phyloP scores from a whole-genome alignment of 108 stramenopile genomes.

The Cyclotella choctawhatcheeana region DNA sequence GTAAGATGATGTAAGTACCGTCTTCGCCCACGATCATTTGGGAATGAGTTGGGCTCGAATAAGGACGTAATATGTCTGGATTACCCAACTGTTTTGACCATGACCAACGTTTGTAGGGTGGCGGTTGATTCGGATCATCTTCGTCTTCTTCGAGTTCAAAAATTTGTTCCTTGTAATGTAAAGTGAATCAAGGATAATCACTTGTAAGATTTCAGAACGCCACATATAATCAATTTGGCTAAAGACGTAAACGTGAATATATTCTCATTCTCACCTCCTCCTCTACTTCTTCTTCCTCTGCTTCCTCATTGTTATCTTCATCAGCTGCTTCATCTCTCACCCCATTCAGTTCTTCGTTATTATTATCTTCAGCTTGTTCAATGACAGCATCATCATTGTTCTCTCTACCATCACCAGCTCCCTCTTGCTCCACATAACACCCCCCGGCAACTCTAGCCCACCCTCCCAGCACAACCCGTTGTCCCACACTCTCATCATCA shows the following conservation, averaged over 20 bases:
- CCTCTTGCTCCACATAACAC: not conserved
- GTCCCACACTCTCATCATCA: slow-evolving; percentile 39
- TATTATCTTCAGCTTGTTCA: slow-evolving; percentile 2
- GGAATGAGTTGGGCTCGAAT: slow-evolving; percentile 45
- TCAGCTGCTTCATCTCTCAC: slow-evolving; percentile 17
- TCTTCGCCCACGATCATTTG: slow-evolving; percentile 54
- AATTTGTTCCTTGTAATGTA: too few species aligned
- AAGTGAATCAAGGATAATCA: too few species aligned
- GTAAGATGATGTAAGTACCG: slow-evolving; percentile 40
- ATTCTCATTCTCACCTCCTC: slow-evolving; percentile 18
- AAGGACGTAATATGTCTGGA: slow-evolving; percentile 41
- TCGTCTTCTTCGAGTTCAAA: slow-evolving; percentile 25
- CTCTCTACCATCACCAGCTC: slow-evolving; percentile 1
- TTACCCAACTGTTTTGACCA: slow-evolving; percentile 53
- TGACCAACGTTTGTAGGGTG: slow-evolving; percentile 49
- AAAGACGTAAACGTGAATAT: not conserved
- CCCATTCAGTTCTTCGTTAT: slow-evolving; percentile 13
- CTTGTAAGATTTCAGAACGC: too few species aligned
- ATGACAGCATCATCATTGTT: slow-evolving; percentile 4
- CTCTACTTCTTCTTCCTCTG: slow-evolving; percentile 24
- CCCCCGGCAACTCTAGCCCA: slow-evolving; percentile 51
- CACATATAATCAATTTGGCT: too few species aligned
- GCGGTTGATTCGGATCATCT: slow-evolving; percentile 33
- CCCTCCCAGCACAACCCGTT: slow-evolving; percentile 23
- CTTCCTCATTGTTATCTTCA: slow-evolving; percentile 27